These are phyloP conservation scores for Asclepias syriaca DNA, from an alignment of 257 asterid species.

Conservation along the genomic window DNA sequence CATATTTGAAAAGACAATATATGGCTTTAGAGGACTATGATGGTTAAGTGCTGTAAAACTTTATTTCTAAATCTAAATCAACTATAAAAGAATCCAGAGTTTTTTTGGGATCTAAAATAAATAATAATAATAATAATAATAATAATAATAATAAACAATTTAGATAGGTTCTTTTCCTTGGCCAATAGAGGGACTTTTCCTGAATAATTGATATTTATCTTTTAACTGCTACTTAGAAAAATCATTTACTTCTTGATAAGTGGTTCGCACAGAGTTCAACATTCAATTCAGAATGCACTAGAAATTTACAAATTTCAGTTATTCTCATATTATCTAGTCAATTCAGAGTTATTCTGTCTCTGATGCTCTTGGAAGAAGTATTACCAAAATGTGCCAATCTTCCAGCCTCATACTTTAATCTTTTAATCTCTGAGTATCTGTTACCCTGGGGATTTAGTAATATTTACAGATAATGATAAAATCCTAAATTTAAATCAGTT, in stretches of 20 bases:
- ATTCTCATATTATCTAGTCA: not conserved
- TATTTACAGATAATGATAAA: not conserved
- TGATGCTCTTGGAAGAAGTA: not conserved
- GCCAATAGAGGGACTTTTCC: not conserved
- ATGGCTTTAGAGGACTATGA: not conserved
- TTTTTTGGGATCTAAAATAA: no score
- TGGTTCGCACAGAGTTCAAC: not conserved
- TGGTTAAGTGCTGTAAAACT: not conserved
- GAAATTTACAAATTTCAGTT: not conserved
- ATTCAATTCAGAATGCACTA: not conserved
- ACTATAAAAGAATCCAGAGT: no score
- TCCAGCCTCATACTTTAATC: not conserved
- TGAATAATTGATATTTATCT: not conserved
- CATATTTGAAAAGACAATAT: not conserved
- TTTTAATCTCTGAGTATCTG: not conserved
- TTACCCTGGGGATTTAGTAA: not conserved
- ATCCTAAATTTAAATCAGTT: not conserved
- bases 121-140: no score
- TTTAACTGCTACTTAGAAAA: not conserved
- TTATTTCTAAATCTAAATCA: not conserved
- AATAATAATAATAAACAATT: not conserved
- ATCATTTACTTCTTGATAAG: not conserved
- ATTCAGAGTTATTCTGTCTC: not conserved
- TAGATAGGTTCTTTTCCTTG: not conserved
- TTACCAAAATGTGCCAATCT: not conserved